Evolutionary conservation across 2,329 filamentous ascomycete genomes (phyloP).

Genomic region (Paracoccidioides brasiliensis): DNA sequence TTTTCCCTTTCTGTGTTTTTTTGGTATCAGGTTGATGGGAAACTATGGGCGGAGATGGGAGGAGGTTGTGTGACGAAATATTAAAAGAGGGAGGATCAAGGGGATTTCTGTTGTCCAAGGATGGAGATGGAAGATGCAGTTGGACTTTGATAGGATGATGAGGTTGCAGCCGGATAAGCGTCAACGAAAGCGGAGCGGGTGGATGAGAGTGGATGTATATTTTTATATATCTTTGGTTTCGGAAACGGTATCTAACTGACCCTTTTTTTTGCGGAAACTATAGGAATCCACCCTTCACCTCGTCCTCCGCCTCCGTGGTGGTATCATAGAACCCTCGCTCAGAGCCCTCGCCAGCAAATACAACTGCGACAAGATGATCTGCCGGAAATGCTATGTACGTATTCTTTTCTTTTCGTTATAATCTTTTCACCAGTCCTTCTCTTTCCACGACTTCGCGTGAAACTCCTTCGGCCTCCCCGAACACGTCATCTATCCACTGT

Average conservation of each 20-base stretch:
- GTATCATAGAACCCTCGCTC: slow-evolving; percentile 43
- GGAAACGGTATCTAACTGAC: neutral
- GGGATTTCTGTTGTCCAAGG: too few species aligned
- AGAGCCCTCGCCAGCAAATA: slow-evolving; percentile 68
- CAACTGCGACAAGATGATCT: slow-evolving; percentile 99
- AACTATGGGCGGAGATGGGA: too few species aligned
- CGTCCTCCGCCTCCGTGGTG: slow-evolving; percentile 48
- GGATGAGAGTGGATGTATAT: neutral
- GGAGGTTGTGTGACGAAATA: too few species aligned
- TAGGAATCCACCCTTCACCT: slow-evolving; percentile 54
- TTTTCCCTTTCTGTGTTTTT: slow-evolving; percentile 62
- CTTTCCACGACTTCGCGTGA: too few species aligned
- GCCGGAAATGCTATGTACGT: slow-evolving; percentile 99
- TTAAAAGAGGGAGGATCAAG: too few species aligned
- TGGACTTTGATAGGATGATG: too few species aligned
- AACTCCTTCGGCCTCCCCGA: too few species aligned
- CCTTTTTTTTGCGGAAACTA: slow-evolving; percentile 9
- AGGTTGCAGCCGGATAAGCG: too few species aligned
- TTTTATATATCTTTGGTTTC: neutral
- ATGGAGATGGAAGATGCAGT: too few species aligned
- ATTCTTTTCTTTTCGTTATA: neutral
- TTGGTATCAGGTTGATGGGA: slow-evolving; percentile 27
- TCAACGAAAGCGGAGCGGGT: too few species aligned
- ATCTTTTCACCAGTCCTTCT: neutral
- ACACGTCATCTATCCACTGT: too few species aligned